Evolutionary conservation across 179 eudicot species (phyloP).

Genomic region (Drosera spatulata): DNA sequence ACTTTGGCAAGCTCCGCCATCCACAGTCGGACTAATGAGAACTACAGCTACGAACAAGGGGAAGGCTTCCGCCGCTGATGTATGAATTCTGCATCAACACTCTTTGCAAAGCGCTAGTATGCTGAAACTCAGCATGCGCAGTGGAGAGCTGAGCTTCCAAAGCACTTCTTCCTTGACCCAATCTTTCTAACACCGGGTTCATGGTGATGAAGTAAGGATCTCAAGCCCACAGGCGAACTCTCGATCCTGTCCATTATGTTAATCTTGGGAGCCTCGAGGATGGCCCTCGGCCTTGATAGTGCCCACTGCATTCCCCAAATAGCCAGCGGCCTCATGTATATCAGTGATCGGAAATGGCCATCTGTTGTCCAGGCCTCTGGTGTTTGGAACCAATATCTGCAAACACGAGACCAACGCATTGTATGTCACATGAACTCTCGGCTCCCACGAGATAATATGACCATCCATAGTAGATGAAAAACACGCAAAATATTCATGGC

Average conservation of each 20-base stretch:
- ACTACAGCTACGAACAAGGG: too few relatives aligned
- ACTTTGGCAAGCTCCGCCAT: too few relatives aligned
- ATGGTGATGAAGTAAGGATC: constrained; percentile 12
- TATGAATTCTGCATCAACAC: too few relatives aligned
- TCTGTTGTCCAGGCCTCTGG: constrained; percentile 98
- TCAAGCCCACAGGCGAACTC: constrained; percentile 23
- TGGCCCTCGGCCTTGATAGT: constrained; percentile 52
- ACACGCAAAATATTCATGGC: too few relatives aligned
- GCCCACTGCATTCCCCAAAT: constrained; percentile 99
- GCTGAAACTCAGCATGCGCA: constrained; percentile 49
- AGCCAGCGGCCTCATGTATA: constrained; percentile 96
- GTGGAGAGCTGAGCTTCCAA: constrained; percentile 51
- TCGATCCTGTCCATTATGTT: constrained; percentile 70
- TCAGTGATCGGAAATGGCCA: constrained; percentile 88
- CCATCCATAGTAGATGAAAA: too few relatives aligned
- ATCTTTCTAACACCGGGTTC: constrained; percentile 44
- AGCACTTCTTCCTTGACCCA: constrained; percentile 44
- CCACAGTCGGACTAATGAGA: too few relatives aligned
- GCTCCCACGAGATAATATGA: too few relatives aligned
- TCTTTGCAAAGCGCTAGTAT: too few relatives aligned
- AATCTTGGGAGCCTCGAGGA: constrained; percentile 64
- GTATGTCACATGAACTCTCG: too few relatives aligned
- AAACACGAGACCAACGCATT: not conserved
- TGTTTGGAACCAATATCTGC: constrained; percentile 90
- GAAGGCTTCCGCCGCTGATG: too few relatives aligned